Evolutionary conservation across 2,329 filamentous ascomycete genomes (phyloP).

Genomic region (Apiospora phragmitis): DNA sequence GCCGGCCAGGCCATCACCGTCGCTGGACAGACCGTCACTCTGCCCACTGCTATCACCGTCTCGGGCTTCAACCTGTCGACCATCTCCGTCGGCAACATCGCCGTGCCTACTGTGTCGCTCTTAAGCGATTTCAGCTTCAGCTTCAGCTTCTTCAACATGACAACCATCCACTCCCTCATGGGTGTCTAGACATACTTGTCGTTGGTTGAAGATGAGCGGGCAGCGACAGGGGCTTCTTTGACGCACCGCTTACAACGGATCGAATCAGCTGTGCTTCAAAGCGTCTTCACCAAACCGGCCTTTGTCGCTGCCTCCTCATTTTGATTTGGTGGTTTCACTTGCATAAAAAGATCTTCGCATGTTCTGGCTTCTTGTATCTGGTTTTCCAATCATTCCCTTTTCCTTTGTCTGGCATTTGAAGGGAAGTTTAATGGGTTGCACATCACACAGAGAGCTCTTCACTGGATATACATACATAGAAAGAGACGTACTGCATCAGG

Average conservation of each 20-base stretch:
- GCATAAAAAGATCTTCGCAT: not conserved
- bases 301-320: not conserved
- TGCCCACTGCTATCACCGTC: slow-evolving; percentile 2
- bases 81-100: not conserved
- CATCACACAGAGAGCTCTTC: not conserved
- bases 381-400: not conserved
- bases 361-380: not conserved
- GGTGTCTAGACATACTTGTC: not conserved
- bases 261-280: not conserved
- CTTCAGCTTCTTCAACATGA: not conserved
- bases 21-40: not conserved
- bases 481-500: not conserved
- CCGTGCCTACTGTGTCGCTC: not conserved
- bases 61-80: slow-evolving; percentile 4
- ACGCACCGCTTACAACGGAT: not conserved
- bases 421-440: slow-evolving; percentile 2
- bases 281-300: not conserved
- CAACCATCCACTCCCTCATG: not conserved
- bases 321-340: not conserved
- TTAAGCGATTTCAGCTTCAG: not conserved
- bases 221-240: not conserved
- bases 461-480: not conserved
- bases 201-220: not conserved
- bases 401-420: slow-evolving; percentile 1
- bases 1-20: slow-evolving; percentile 6